Evolutionary conservation across 2,329 filamentous ascomycete genomes (phyloP).

Genomic region (Stemphylium beticola): DNA sequence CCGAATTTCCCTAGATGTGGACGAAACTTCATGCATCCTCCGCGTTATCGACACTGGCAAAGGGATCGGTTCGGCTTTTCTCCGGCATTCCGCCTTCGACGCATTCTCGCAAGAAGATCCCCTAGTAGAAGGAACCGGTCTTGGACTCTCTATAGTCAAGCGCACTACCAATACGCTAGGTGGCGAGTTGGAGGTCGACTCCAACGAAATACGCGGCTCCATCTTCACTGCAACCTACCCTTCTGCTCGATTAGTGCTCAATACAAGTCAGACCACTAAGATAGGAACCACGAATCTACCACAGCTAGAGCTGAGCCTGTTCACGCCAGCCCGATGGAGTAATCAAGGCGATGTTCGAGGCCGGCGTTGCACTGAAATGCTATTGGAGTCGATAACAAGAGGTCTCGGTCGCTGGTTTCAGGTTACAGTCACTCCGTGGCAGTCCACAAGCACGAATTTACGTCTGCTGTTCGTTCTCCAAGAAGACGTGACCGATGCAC

Average conservation of each 20-base stretch:
- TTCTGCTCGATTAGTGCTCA: neutral
- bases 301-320: slow-evolving; percentile 1
- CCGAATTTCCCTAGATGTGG: slow-evolving; percentile 6
- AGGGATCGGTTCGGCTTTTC: slow-evolving; percentile 5
- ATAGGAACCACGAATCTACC: neutral
- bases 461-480: slow-evolving; percentile 3
- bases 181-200: slow-evolving; percentile 5
- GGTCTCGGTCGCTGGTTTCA: slow-evolving; percentile 6
- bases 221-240: slow-evolving; percentile 5
- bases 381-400: slow-evolving; percentile 1
- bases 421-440: neutral
- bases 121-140: slow-evolving; percentile 5
- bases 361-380: neutral
- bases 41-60: slow-evolving; percentile 3
- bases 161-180: slow-evolving; percentile 3
- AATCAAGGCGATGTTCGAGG: neutral
- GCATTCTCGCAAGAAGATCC: slow-evolving; percentile 13
- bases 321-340: slow-evolving; percentile 2
- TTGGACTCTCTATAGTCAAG: slow-evolving; percentile 14
- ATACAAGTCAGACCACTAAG: neutral
- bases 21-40: neutral
- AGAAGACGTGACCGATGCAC: slow-evolving; percentile 2
- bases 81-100: slow-evolving; percentile 10
- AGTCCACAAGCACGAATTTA: neutral
- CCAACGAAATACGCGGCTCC: slow-evolving; percentile 5